These are phyloP conservation scores for Chlorophyllum brunneum DNA, from an alignment of 768 basidiomycete species.

Conservation along the genomic window DNA sequence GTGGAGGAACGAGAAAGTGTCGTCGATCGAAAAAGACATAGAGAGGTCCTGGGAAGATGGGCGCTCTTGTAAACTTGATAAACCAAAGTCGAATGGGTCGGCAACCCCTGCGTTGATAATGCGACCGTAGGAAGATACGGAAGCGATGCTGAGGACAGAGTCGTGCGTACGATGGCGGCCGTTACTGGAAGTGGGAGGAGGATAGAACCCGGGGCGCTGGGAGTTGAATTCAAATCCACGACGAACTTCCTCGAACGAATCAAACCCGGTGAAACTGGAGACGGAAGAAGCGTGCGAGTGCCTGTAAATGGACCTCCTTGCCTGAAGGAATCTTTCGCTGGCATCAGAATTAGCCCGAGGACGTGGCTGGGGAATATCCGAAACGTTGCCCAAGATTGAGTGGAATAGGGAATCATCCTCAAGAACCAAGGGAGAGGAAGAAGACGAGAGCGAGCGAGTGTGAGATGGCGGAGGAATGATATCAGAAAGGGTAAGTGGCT, in stretches of 20 bases:
- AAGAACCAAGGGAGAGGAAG: constrained; percentile 32
- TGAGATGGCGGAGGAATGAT: constrained; percentile 68
- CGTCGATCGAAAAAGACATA: constrained; percentile 59
- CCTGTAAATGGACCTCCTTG: constrained; percentile 24
- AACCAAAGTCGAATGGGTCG: constrained; percentile 75
- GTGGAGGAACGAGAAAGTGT: constrained; percentile 65
- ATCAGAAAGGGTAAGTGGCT: constrained; percentile 61
- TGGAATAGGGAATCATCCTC: constrained; percentile 52
- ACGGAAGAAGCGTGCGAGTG: constrained; percentile 46
- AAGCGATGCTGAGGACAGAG: constrained; percentile 70
- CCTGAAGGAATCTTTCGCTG: constrained; percentile 20
- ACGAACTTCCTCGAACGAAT: constrained; percentile 76
- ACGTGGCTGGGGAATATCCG: constrained; percentile 32
- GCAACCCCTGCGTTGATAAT: constrained; percentile 56
- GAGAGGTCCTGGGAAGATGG: constrained; percentile 61
- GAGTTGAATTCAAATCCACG: constrained; percentile 73
- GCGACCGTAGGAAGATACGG: constrained; percentile 74
- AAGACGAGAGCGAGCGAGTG: constrained; percentile 42
- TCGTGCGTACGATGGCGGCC: constrained; percentile 47
- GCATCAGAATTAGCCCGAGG: constrained; percentile 40
- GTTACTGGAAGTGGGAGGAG: constrained; percentile 33
- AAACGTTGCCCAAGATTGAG: constrained; percentile 49
- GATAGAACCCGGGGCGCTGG: constrained; percentile 63
- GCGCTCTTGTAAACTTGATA: constrained; percentile 48
- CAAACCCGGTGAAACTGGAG: constrained; percentile 67